Evolutionary conservation across 2,329 filamentous ascomycete species (phyloP).

Genomic region (Ophiostoma piceae): DNA sequence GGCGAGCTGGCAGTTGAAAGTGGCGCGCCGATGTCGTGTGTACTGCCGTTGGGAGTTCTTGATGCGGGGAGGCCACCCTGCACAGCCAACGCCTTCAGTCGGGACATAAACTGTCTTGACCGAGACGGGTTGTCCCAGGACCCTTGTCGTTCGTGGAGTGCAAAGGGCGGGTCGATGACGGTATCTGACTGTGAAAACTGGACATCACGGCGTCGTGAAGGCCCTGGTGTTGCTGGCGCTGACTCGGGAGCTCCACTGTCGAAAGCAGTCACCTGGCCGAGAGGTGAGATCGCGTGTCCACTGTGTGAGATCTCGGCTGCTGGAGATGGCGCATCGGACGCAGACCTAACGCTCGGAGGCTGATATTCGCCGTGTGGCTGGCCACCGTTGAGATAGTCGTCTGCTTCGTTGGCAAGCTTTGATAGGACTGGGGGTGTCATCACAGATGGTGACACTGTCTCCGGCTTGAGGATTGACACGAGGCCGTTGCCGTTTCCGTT

Average conservation of each 20-base stretch:
- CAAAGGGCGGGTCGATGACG: conserved; percentile 39
- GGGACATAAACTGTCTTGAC: conserved; percentile 69
- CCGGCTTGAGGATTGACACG: not conserved
- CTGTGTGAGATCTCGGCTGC: not conserved
- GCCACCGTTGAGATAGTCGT: conserved; percentile 39
- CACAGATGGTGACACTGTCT: not conserved
- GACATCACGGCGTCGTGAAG: conserved; percentile 57
- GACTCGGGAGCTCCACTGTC: conserved; percentile 18
- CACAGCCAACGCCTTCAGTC: conserved; percentile 67
- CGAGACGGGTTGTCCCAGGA: conserved; percentile 61
- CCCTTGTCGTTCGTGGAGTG: conserved; percentile 43
- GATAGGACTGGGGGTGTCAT: not conserved
- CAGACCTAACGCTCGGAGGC: not conserved
- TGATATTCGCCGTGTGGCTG: conserved; percentile 31
- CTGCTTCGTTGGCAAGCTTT: conserved; percentile 28
- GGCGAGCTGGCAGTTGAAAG: conserved; percentile 47
- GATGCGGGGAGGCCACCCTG: conserved; percentile 45
- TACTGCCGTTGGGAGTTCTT: conserved; percentile 31
- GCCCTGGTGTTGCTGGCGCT: conserved; percentile 22
- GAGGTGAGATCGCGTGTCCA: not conserved
- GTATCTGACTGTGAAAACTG: conserved; percentile 63
- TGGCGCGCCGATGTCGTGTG: conserved; percentile 31
- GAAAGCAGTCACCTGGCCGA: not conserved
- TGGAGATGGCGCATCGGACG: not conserved
- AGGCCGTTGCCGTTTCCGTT: conserved; percentile 19